phyloP scores from a whole-genome alignment of 139 green algal genomes.

The Tetratostichococcus sp. region DNA sequence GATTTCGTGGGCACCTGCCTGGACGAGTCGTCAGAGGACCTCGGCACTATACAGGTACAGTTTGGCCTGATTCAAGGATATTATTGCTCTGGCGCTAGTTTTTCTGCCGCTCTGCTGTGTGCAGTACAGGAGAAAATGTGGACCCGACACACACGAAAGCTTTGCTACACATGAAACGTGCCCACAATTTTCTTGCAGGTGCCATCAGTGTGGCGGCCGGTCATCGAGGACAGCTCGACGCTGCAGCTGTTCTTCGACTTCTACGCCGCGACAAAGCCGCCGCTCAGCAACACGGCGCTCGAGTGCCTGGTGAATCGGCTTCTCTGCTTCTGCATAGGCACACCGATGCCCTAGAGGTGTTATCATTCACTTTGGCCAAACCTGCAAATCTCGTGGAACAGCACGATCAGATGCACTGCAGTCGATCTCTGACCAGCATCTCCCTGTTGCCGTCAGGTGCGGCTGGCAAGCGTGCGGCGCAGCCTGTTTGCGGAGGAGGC shows the following conservation, averaged over 20 bases:
- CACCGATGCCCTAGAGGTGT: not conserved
- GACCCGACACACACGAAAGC: too few relatives aligned
- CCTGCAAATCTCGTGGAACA: not conserved
- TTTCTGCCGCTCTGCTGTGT: too few relatives aligned
- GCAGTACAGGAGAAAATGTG: too few relatives aligned
- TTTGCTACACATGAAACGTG: too few relatives aligned
- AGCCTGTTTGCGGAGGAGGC: not conserved
- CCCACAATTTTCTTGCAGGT: too few relatives aligned
- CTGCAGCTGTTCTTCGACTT: slow-evolving; percentile 90
- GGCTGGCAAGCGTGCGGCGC: not conserved
- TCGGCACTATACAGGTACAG: slow-evolving; percentile 91
- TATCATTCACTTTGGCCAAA: not conserved
- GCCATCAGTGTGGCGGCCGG: slow-evolving; percentile 69
- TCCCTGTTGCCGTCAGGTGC: not conserved
- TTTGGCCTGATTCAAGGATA: too few relatives aligned
- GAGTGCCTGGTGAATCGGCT: slow-evolving; percentile 66
- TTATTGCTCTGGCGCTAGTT: too few relatives aligned
- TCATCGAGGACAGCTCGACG: slow-evolving; percentile 82
- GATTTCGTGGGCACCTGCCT: slow-evolving; percentile 97
- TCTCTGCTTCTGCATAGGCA: not conserved
- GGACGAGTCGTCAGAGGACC: slow-evolving; percentile 91
- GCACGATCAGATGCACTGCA: too few relatives aligned
- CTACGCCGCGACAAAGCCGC: slow-evolving; percentile 74
- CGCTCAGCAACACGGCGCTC: slow-evolving; percentile 69
- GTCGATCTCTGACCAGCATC: too few relatives aligned